Percentiles rank a stretch among this genome's conserved stretches.
phyloP scores from a whole-genome alignment of 2,329 filamentous ascomycete species.

The Podosphaera leucotricha region DNA sequence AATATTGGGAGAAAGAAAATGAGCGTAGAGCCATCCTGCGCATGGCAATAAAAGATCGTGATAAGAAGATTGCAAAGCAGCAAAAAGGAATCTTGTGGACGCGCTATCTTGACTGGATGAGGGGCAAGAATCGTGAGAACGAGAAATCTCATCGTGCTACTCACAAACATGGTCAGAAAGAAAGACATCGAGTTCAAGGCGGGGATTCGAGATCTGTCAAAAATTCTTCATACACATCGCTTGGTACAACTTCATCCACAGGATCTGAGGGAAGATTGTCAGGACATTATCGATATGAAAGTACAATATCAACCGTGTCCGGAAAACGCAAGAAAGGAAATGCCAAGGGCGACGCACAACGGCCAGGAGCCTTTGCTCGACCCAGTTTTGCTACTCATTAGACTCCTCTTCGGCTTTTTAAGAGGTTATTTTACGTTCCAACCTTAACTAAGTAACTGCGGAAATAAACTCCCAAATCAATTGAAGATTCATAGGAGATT shows the following conservation, averaged over 20 bases:
- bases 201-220: conserved; percentile 13
- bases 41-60: conserved; percentile 41
- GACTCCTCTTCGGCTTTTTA: too few species aligned
- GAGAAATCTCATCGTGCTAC: conserved; percentile 13
- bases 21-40: conserved; percentile 57
- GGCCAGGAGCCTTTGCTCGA: not conserved
- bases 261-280: conserved; percentile 12
- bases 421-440: too few species aligned
- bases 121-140: conserved; percentile 10
- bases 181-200: conserved; percentile 12
- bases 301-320: conserved; percentile 12
- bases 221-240: conserved; percentile 16
- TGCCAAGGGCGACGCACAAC: not conserved
- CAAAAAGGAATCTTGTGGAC: conserved; percentile 61
- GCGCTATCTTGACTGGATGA: conserved; percentile 36
- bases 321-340: conserved; percentile 10
- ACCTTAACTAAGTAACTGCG: too few species aligned
- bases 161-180: conserved; percentile 13
- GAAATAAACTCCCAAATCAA: too few species aligned
- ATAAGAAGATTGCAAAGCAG: conserved; percentile 42
- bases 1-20: conserved; percentile 96
- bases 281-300: conserved; percentile 11
- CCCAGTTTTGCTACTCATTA: too few species aligned
- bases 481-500: too few species aligned
- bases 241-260: conserved; percentile 15